These are phyloP conservation scores for Wallemia mellicola DNA, from an alignment of 1,284 basidiomycete genomes.

Conservation along the genomic window DNA sequence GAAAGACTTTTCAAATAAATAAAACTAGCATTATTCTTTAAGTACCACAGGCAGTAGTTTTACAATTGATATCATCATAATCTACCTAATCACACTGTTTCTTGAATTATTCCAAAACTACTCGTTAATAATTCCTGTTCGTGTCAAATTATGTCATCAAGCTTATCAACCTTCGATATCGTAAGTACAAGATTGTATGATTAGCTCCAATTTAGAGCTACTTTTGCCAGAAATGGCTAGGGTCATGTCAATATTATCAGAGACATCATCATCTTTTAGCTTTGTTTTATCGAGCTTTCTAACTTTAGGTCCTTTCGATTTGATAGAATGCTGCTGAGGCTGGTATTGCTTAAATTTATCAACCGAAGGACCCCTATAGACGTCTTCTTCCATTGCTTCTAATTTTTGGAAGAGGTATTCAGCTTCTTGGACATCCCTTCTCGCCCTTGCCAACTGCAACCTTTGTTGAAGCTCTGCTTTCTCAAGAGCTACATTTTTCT, in stretches of 20 bases:
- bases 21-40: no score
- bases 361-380: no score
- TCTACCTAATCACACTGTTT: no score
- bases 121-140: no score
- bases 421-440: neutral
- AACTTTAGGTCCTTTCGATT: neutral
- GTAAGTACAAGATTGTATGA: neutral
- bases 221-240: neutral
- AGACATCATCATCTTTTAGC: neutral
- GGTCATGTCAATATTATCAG: neutral
- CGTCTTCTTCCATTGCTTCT: neutral
- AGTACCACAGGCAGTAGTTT: no score
- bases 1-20: no score
- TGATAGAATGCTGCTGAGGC: neutral
- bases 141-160: neutral
- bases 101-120: no score
- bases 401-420: neutral
- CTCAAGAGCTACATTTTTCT: neutral
- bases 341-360: no score
- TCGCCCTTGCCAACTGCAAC: neutral
- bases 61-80: no score
- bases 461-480: neutral
- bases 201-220: neutral
- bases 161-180: neutral
- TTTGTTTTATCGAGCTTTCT: neutral